Conservation (phyloP, 306 rosid genomes). For the Quillaja saponaria region DNA sequence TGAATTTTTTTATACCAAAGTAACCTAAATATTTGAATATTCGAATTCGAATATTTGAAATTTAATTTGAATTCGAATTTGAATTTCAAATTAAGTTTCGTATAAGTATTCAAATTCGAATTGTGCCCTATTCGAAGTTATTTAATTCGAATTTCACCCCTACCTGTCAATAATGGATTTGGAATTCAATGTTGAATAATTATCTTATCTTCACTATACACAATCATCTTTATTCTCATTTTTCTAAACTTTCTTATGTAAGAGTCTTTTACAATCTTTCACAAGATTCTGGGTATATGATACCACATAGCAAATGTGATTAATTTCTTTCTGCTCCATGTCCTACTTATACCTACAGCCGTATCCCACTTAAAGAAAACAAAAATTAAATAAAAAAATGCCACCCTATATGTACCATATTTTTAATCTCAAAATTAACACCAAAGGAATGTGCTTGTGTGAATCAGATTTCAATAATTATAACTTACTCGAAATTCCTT, state of each 20-base stretch:
- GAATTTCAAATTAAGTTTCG: too few species aligned
- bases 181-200: not conserved
- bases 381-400: not conserved
- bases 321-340: conserved; percentile 5
- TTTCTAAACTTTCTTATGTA: not conserved
- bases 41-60: too few species aligned
- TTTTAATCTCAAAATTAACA: conserved; percentile 17
- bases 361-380: conserved; percentile 13
- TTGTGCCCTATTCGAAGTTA: too few species aligned
- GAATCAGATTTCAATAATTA: conserved; percentile 2
- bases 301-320: not conserved
- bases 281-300: conserved; percentile 8
- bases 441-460: not conserved
- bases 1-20: too few species aligned
- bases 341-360: conserved; percentile 22
- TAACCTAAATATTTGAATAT: too few species aligned
- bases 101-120: too few species aligned
- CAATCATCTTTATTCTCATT: not conserved
- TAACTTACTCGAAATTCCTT: conserved; percentile 90
- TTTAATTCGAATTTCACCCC: too few species aligned
- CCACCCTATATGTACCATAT: not conserved
- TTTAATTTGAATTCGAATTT: too few species aligned
- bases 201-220: conserved; percentile 10
- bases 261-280: not conserved
- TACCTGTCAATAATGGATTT: too few species aligned